Evolutionary conservation across 192 early-diverging fungal species (phyloP), one percentile per base, ranked within the genome.

Genomic region (Allomyces macrogynus): DNA sequence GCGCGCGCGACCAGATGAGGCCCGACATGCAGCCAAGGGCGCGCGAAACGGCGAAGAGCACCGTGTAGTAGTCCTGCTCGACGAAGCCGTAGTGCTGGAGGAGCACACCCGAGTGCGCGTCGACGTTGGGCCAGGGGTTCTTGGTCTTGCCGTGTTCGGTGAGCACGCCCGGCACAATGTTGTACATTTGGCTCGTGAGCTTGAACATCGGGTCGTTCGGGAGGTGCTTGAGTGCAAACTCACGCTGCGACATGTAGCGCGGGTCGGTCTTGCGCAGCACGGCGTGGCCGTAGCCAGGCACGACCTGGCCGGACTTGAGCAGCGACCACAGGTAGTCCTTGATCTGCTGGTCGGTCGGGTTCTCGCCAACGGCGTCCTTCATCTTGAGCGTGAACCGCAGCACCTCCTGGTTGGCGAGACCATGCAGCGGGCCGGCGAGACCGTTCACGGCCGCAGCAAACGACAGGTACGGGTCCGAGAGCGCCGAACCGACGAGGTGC

Each of bases 41-140:
- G 74, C 95, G 91, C 67, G 95, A 99, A 57, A 99, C 95, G 81
- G 93, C 95, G 68, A 99, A 99, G 44, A 99, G 78, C 61, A 99
- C 95, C 42, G 95, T 99, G 89, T 99, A 99, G 79, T 89, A 99
- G 80, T 99, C 90, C 80, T 99, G 89, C 78, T 99, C 92, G 61
- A 86, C 87, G 70, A 99, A 82, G 64, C 91, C 91, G 74, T 86
- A 99, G 85, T 95, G 89, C 71, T 90, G 87, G 67, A 99, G 83
- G 23, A 99, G 86, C 70, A 94, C 91, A 76, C 95, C 95, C 63
- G 87, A 90, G 88, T 99, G 95, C 62, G 93, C 93, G 74, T 99
- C 95, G 54, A 99, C 93, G 77, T 99, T 99, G 77, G 95, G 95
- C 89, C 89, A 99, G 67, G 95, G 95, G 88, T 99, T 99, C 88